Evolutionary conservation across 768 basidiomycete genomes (phyloP).

Genomic region (Suillus cothurnatus): DNA sequence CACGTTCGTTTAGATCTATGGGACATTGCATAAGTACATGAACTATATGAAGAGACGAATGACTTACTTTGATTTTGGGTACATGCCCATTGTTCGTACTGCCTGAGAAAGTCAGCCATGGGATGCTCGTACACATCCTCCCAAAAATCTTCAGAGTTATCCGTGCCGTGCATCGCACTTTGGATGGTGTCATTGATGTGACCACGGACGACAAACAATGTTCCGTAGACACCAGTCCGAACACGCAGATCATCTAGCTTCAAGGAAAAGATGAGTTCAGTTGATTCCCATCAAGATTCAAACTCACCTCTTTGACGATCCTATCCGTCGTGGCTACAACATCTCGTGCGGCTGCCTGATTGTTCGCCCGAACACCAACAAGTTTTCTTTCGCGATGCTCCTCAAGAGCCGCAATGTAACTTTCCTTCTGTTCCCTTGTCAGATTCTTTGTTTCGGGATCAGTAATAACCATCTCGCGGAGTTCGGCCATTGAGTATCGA

Average conservation of each 20-base stretch:
- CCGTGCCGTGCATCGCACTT: too few species aligned
- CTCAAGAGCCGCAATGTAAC: not conserved
- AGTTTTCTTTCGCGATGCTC: conserved; percentile 5
- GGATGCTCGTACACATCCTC: too few species aligned
- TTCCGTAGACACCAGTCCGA: too few species aligned
- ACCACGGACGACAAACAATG: too few species aligned
- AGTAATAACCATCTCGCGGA: not conserved
- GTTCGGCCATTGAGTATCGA: not conserved
- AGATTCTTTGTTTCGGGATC: conserved; percentile 3
- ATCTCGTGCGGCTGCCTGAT: conserved; percentile 3
- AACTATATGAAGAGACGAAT: not conserved
- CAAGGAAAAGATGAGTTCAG: too few species aligned
- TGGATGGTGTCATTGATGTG: too few species aligned
- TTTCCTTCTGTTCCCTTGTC: not conserved
- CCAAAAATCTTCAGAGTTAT: too few species aligned
- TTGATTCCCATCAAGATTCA: too few species aligned
- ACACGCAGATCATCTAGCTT: too few species aligned
- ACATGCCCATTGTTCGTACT: conserved; percentile 17
- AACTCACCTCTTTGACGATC: too few species aligned
- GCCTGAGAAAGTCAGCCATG: not conserved
- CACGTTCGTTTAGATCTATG: not conserved
- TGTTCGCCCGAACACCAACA: not conserved
- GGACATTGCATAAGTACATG: not conserved
- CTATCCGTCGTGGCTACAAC: not conserved
- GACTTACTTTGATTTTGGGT: conserved; percentile 11